Percentiles rank a stretch among this genome's conserved stretches.
Conservation (phyloP, 1,139 yeast species). For the Scheffersomyces quercinus region DNA sequence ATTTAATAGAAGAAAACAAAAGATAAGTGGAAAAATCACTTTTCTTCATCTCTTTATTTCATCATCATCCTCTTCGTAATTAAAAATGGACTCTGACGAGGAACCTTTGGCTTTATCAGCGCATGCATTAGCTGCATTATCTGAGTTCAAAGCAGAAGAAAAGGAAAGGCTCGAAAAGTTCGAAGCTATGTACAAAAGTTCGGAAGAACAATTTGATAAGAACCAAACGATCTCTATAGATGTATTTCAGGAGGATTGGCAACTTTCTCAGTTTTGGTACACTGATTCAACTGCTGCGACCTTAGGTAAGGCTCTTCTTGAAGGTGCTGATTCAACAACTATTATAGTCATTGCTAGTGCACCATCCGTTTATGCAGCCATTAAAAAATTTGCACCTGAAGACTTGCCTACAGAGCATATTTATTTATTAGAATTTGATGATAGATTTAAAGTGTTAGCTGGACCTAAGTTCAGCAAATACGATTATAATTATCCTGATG, state of each 20-base stretch:
- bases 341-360: slow-evolving; percentile 80
- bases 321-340: slow-evolving; percentile 72
- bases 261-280: slow-evolving; percentile 90
- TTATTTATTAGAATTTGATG: slow-evolving; percentile 76
- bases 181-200: slow-evolving; percentile 53
- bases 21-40: neutral
- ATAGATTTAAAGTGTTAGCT: slow-evolving; percentile 70
- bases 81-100: slow-evolving; percentile 39
- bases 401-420: slow-evolving; percentile 66
- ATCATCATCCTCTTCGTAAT: neutral
- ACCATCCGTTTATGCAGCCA: slow-evolving; percentile 89
- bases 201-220: slow-evolving; percentile 53
- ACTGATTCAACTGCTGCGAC: slow-evolving; percentile 67
- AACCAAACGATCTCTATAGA: slow-evolving; percentile 45
- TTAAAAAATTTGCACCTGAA: slow-evolving; percentile 51
- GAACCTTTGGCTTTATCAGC: slow-evolving; percentile 57
- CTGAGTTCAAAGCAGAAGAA: slow-evolving; percentile 72
- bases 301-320: slow-evolving; percentile 68
- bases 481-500: slow-evolving; percentile 71
- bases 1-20: neutral
- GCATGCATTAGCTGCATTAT: slow-evolving; percentile 74
- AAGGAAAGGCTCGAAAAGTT: slow-evolving; percentile 59
- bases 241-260: slow-evolving; percentile 88
- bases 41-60: slow-evolving; percentile 1
- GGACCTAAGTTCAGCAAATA: slow-evolving; percentile 70